Conservation (phyloP, 2,329 filamentous ascomycete genomes). For the Colletotrichum incanum region DNA sequence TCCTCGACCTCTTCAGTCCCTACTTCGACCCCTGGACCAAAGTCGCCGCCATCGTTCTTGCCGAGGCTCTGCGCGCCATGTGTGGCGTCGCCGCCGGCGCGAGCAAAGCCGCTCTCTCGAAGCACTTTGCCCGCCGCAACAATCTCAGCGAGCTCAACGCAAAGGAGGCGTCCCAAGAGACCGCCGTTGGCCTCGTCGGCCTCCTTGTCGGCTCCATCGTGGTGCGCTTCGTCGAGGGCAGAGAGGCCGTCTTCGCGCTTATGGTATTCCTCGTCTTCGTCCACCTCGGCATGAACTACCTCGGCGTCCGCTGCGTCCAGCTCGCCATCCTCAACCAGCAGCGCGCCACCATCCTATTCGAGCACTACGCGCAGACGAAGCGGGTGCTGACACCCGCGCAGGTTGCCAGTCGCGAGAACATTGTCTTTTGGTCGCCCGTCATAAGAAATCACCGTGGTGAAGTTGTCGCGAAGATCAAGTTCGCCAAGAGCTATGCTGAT, state of each 20-base stretch:
- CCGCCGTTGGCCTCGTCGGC: slow-evolving; percentile 88
- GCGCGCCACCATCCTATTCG: slow-evolving; percentile 84
- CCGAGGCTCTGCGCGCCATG: slow-evolving; percentile 71
- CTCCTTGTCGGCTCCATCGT: slow-evolving; percentile 89
- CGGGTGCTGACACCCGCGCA: slow-evolving; percentile 75
- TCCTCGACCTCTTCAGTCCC: slow-evolving; percentile 88
- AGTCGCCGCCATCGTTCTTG: slow-evolving; percentile 64
- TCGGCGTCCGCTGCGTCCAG: slow-evolving; percentile 85
- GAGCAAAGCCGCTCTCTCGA: slow-evolving; percentile 90
- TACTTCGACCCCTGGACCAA: slow-evolving; percentile 73
- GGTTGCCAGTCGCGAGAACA: slow-evolving; percentile 75
- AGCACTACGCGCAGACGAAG: slow-evolving; percentile 66
- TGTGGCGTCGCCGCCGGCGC: slow-evolving; percentile 94
- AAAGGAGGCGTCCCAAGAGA: slow-evolving; percentile 96
- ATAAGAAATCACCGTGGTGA: slow-evolving; percentile 50
- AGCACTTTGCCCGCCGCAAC: slow-evolving; percentile 89
- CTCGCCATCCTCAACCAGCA: slow-evolving; percentile 91
- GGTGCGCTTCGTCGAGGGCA: slow-evolving; percentile 81
- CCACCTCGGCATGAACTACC: slow-evolving; percentile 89
- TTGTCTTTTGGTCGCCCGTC: slow-evolving; percentile 65
- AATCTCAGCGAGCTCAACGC: slow-evolving; percentile 96
- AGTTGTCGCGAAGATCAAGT: slow-evolving; percentile 56
- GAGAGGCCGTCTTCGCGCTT: slow-evolving; percentile 79
- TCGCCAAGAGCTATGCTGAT: slow-evolving; percentile 59
- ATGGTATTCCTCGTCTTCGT: slow-evolving; percentile 80